Base-by-base conservation (phyloP, 345 rosid species). In the Citrus hindsii region DNA sequence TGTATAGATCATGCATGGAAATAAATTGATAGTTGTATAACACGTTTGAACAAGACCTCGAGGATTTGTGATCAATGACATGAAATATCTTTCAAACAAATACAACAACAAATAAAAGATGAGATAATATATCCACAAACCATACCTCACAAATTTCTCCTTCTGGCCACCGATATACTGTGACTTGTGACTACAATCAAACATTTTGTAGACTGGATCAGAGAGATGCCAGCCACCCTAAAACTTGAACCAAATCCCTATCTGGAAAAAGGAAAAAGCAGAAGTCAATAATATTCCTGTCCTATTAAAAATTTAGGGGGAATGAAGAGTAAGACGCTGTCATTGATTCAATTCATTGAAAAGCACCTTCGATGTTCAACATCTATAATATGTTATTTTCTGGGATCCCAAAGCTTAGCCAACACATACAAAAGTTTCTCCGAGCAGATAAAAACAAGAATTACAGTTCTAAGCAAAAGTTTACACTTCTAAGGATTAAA, bases 91-190 rank as follows among this genome's bases (percentile, higher is more conserved):
- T 4, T 4, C 25, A 69, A 24, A 40, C 9, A 69, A 46, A 42
- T n/a, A 16, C 77, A 46, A 46, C 13, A 13, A 46, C 16, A 46
- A 13, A 12, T 46, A 46, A 13, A 46, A 13, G 51, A 13, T 46
- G 51, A 3, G 18, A 46, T 46, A 46, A 12, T 46, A 46, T 46
- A 46, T 46, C 18, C 51, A 13, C 0, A 16, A 3, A 46, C 51
- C 51, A 64, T 82, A 90, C 95, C 98, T 91, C 22, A 94, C 92
- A 67, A 92, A 92, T 74, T 92, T 89, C 81, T 92, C 95, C 78
- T 80, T 90, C 64, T 91, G 90, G 73, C 94, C 98, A 75, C 89
- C 92, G 28, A 89, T 92, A 76, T 81, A 87, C 78, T 90, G 95
- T 76, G 97, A 92, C 85, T 92, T 94, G 88, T 86, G 90, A 80